Base-by-base conservation (phyloP, 2,329 filamentous ascomycete species). In the Cephalotrichum gorgonifer region DNA sequence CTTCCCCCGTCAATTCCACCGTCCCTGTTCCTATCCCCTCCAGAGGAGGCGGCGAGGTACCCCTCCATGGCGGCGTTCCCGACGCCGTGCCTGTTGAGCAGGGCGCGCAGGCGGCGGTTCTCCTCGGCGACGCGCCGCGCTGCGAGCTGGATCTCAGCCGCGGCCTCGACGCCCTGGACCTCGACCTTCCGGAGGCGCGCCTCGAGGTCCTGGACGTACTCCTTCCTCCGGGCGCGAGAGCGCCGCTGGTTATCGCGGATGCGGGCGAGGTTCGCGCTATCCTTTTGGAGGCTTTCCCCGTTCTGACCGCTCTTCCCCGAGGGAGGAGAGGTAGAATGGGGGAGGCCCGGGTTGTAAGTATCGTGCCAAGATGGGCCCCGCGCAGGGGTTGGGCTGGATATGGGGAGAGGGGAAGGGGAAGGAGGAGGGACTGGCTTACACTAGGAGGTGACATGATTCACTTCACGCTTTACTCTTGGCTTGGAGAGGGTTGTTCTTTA, bases 231-330 rank as follows among this genome's bases (percentile, higher is more conserved):
- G 43, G 83, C 83, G 48, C 86, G 79, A n/a, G 82, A 87, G 53
- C 85, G 79, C 50, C 85, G 75, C 61, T 89, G 86, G 58, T 89
- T 90, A 57, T 89, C 83, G 54, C 85, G 77, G 55, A 88, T 83
- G 51, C 85, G 81, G 53, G 64, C 65, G 56, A 68, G 58, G 50
- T 68, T 68, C 52, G 64, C 64, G 52, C 48, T 50, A n/a, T 46
- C 43, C 48, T 49, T 22, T 42, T 5, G 12, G 38, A 27, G 15
- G 17, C 14, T 38, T 15, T n/a, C 23, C 26, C 23, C 22, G 26
- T 23, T 33, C 38, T 8, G 7, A 3, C 22, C 23, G 17, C 28
- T 44, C 26, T n/a, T 28, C 44, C n/a, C 26, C 26, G 30, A 3
- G 20, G 44, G 31, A 25, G 30, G 27, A 33, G 17, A 38, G 31